Conservation (phyloP, 352 stramenopile species). For the Plasmopara halstedii region DNA sequence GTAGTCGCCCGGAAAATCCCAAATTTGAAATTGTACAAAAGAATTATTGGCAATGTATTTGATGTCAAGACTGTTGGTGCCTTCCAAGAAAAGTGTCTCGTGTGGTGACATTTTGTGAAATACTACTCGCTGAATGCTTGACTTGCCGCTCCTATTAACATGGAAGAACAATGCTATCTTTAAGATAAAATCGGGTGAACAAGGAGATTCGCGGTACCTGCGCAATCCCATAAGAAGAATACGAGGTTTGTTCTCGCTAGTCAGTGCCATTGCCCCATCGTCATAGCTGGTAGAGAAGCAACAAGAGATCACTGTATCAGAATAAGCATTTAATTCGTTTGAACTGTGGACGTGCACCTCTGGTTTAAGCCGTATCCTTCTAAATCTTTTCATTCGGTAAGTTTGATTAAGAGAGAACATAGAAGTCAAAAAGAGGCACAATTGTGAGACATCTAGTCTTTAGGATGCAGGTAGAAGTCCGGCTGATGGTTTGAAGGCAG, state of each 20-base stretch:
- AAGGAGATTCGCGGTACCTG: conserved; percentile 26
- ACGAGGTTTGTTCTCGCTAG: conserved; percentile 86
- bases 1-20: conserved; percentile 97
- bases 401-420: background rate
- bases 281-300: conserved; percentile 41
- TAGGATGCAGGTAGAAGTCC: too few relatives aligned
- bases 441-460: too few relatives aligned
- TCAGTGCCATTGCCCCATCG: conserved; percentile 61
- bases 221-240: conserved; percentile 97
- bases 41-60: conserved; percentile 97
- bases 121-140: conserved; percentile 92
- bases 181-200: background rate
- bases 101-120: conserved; percentile 99
- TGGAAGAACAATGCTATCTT: background rate
- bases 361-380: conserved; percentile 33
- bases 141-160: conserved; percentile 69
- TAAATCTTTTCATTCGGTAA: conserved; percentile 19
- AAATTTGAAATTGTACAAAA: conserved; percentile 98
- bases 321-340: background rate
- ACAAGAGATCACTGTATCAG: background rate
- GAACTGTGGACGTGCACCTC: conserved; percentile 21
- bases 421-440: background rate
- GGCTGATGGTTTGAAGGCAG: background rate
- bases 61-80: conserved; percentile 86
- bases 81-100: conserved; percentile 95